Evolutionary conservation across 768 basidiomycete genomes (phyloP), one percentile per base, ranked within the genome.

Genomic region (Termitomyces sp.): DNA sequence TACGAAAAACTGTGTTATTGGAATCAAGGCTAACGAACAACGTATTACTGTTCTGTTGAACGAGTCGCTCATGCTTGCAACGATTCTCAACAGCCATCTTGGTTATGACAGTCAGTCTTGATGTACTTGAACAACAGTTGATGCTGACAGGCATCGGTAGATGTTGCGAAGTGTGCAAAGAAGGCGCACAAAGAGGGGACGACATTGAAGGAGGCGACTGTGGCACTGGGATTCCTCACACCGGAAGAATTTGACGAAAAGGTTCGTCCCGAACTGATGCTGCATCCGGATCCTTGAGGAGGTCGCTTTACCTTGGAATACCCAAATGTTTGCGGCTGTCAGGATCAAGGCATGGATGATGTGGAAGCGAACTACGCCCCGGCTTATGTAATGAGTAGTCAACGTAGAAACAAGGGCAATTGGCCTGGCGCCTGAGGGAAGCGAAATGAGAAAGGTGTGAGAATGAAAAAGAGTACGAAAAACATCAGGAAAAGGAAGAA

Each of bases 121-220:
- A 56, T 49, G 16, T 47, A 44, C 51, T 36, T 32, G 16, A 30
- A 41, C 32, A 44, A 18, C 50, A 48, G 56, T 62, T 56, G 46
- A 62, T 66, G 50, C 62, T 69, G 18, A 60, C 54, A 44, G 32
- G 38, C 18, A 59, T 61, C 43, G 46, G 49, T 47, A 98, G 95
- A 97, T 75, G 97, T 98, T 52, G 97, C 97, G 52, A 95, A 92
- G 76, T 93, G 91, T 69, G 97, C 97, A 32, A 99, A 99, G 84
- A 98, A 98, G 74, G 97, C 97, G n/a, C 97, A 98, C 81, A 93
- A 90, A 73, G 95, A 99, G 75, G 97, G 97, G 30, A 91, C 88
- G 51, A 98, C 97, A 60, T 70, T 98, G 72, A 98, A 96, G 79
- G 90, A 94, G 75, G 94, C 97, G 44, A 94, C 95, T 12, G 88